Conservation (phyloP, 371 early-diverging fungal species). For the Lichtheimia ramosa region DNA sequence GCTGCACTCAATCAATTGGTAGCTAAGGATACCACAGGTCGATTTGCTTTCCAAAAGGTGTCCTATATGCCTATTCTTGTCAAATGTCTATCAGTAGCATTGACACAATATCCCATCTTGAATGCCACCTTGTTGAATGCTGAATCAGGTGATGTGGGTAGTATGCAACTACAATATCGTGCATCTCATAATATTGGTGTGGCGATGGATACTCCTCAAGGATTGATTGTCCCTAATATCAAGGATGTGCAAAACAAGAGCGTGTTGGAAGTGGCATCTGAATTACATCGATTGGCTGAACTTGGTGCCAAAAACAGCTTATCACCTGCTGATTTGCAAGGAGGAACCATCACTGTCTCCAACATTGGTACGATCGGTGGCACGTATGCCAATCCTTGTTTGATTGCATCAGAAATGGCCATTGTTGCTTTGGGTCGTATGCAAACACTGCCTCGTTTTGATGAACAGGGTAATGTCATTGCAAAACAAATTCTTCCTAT, state of each 20-base stretch:
- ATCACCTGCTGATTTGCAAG: slow-evolving; percentile 70
- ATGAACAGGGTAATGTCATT: slow-evolving; percentile 61
- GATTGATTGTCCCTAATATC: slow-evolving; percentile 93
- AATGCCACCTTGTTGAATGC: slow-evolving; percentile 70
- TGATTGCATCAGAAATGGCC: slow-evolving; percentile 86
- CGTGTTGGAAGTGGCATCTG: slow-evolving; percentile 89
- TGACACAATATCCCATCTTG: slow-evolving; percentile 84
- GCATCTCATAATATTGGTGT: slow-evolving; percentile 89
- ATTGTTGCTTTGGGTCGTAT: slow-evolving; percentile 92
- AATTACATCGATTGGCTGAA: slow-evolving; percentile 78
- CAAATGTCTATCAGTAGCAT: slow-evolving; percentile 87
- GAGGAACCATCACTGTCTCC: slow-evolving; percentile 90
- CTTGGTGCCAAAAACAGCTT: slow-evolving; percentile 70
- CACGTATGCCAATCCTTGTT: slow-evolving; percentile 86
- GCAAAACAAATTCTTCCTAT: slow-evolving; percentile 75
- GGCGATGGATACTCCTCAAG: slow-evolving; percentile 96
- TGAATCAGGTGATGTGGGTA: slow-evolving; percentile 36
- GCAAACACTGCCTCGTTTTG: slow-evolving; percentile 84
- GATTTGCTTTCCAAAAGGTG: slow-evolving; percentile 73
- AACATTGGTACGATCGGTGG: slow-evolving; percentile 97
- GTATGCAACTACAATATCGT: slow-evolving; percentile 71
- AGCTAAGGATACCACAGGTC: slow-evolving; percentile 23
- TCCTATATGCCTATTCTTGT: slow-evolving; percentile 95
- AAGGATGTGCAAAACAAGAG: slow-evolving; percentile 88
- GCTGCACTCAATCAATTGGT: slow-evolving; percentile 67